Evolutionary conservation across 225 moss, liverwort and hornwort species (phyloP), one percentile per base, ranked within the genome.

Genomic region (Sphagnum tenellum): DNA sequence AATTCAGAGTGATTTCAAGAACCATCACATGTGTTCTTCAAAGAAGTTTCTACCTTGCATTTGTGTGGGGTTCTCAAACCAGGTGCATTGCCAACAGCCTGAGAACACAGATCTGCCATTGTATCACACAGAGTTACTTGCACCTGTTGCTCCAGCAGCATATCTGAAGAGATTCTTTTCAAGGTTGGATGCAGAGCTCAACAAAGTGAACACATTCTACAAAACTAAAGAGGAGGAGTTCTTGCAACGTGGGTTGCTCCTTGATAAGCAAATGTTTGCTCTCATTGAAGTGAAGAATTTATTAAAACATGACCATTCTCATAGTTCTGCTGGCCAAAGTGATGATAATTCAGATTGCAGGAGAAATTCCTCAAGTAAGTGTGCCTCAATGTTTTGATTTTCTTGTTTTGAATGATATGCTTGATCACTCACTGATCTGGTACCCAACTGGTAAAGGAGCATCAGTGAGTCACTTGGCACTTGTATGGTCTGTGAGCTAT

Each of bases 141-240:
- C 66, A 49, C 77, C 77, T 46, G 60, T 80, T 47, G 75, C 77
- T 12, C 69, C 67, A 54, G 82, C 79, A 45, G 73, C 77, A 46
- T 75, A 76, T 51, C 87, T 85, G 61, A 75, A 68, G 46, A 66
- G 71, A 4, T 92, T 87, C 64, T 89, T 87, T 12, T 55, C 50
- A 64, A 79, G 69, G 64, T 70, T 93, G 62, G 89, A 93, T 57
- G 58, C 14, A 4, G 87, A 93, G 79, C 73, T 93, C 58, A 93
- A 89, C 51, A 89, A 87, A 61, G 81, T 89, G 45, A 85, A 70
- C 57, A 71, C 67, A 12, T 92, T 87, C 65, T 82, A 77, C 70
- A 79, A 66, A 57, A 73, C 53, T 45, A 94, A 90, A 56, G 88
- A 90, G 47, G 75, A 70, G 29, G 82, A 90, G 70, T 79, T 78